Conservation (phyloP, 768 basidiomycete genomes). For the Myochromella boudieri region DNA sequence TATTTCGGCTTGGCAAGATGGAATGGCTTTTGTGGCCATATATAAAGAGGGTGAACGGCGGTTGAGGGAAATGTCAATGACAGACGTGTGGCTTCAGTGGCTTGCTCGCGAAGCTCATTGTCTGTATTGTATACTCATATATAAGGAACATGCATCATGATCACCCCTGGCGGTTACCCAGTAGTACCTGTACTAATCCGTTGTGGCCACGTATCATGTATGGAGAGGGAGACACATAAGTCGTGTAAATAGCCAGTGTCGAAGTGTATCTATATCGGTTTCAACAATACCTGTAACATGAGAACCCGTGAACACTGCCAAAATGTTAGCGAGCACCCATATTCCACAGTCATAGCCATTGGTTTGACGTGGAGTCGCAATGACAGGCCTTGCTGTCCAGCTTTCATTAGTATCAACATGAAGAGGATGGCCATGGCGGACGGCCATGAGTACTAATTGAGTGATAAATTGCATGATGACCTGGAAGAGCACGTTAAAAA, state of each 20-base stretch:
- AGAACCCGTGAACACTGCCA: slow-evolving; percentile 18
- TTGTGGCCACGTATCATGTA: too few relatives aligned
- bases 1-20: too few relatives aligned
- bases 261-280: slow-evolving; percentile 14
- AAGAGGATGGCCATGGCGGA: slow-evolving; percentile 5
- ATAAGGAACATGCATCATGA: too few relatives aligned
- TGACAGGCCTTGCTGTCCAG: slow-evolving; percentile 14
- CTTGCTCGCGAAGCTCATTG: not conserved
- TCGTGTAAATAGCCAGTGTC: slow-evolving; percentile 6
- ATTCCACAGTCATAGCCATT: slow-evolving; percentile 23
- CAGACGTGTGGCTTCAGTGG: not conserved
- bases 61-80: not conserved
- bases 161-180: too few relatives aligned
- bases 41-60: not conserved
- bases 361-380: slow-evolving; percentile 4
- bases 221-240: slow-evolving; percentile 17
- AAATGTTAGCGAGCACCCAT: slow-evolving; percentile 23
- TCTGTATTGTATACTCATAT: too few relatives aligned
- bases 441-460: slow-evolving; percentile 9
- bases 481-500: not conserved
- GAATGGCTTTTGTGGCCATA: not conserved
- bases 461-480: slow-evolving; percentile 12
- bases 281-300: slow-evolving; percentile 14
- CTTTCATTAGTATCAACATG: slow-evolving; percentile 5
- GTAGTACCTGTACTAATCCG: too few relatives aligned